Evolutionary conservation across 352 stramenopile genomes (phyloP), one percentile per base, ranked within the genome.

Genomic region (Phytophthora boehmeriae): DNA sequence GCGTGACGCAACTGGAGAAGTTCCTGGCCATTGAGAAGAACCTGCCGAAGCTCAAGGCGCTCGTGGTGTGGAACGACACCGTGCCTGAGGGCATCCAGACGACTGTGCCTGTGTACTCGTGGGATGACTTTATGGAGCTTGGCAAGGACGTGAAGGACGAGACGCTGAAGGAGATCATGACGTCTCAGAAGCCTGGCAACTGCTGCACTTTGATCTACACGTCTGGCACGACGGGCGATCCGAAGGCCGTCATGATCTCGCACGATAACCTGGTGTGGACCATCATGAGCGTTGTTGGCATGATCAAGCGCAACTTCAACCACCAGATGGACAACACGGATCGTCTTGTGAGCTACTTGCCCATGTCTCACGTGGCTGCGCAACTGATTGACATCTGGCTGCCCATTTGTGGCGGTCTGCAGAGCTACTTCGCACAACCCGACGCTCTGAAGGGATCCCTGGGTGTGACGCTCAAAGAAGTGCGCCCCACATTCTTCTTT

Each of bases 221-320:
- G 51, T 98, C 89, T 25, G 96, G 96, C 59, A 98, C 95, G 58
- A 98, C 96, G 16, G 91, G 96, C 27, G 71, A 90, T 59, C 96
- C 96, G n/a, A 98, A 98, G 78, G 95, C 91, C 22, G 96, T 98
- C 23, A 98, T 98, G 95, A 93, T 98, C 57, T 97, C 88, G 44
- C 91, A 98, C 78, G 93, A 98, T 75, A 98, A 98, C 70, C 75
- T 98, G 11, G 84, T 84, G 5, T 97, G 86, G 87, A 96, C 86
- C 19, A 86, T 92, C 46, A 52, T 68, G 35, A 83, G 72, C 44
- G 80, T 95, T 54, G 53, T 88, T 2, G 61, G 49, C 28, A 85
- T 88, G 74, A 71, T 93, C 39, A 76, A 89, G 56, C 69, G 65
- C 36, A 79, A 85, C 56, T 84, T 85, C 49, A 73, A 74, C 47